Percentiles rank a stretch among this genome's conserved stretches.
Conservation (phyloP, 2,329 filamentous ascomycete species). For the Aspergillus oerlinghausenensis region DNA sequence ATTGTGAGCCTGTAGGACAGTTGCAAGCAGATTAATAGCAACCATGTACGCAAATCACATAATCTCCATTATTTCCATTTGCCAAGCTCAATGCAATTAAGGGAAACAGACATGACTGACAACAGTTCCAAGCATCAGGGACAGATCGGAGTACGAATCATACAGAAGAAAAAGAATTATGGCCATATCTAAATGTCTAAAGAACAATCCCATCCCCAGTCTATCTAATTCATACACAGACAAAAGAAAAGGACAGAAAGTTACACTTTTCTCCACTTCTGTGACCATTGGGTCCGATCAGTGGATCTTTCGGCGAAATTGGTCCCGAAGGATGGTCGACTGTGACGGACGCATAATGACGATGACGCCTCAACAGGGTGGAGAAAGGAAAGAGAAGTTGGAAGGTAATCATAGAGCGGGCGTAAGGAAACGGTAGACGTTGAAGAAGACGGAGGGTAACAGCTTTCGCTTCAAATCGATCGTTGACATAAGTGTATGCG, state of each 20-base stretch:
- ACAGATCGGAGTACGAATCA: neutral
- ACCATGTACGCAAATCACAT: neutral
- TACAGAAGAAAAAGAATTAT: constrained; percentile 5
- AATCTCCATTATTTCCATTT: neutral
- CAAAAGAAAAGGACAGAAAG: constrained; percentile 14
- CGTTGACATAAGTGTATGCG: constrained; percentile 7
- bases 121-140: neutral
- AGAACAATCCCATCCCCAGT: constrained; percentile 17
- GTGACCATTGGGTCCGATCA: neutral
- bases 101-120: neutral
- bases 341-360: neutral
- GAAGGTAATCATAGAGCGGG: neutral
- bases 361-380: neutral
- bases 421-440: neutral
- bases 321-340: neutral
- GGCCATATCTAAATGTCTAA: constrained; percentile 9
- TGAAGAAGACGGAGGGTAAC: neutral
- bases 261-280: neutral
- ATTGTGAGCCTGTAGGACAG: neutral
- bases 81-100: neutral
- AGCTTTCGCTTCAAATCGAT: neutral
- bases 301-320: neutral
- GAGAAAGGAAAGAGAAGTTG: neutral
- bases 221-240: constrained; percentile 27
- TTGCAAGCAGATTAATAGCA: neutral